phyloP scores from a whole-genome alignment of 106 monocot species.

The Dendrobium nobile region DNA sequence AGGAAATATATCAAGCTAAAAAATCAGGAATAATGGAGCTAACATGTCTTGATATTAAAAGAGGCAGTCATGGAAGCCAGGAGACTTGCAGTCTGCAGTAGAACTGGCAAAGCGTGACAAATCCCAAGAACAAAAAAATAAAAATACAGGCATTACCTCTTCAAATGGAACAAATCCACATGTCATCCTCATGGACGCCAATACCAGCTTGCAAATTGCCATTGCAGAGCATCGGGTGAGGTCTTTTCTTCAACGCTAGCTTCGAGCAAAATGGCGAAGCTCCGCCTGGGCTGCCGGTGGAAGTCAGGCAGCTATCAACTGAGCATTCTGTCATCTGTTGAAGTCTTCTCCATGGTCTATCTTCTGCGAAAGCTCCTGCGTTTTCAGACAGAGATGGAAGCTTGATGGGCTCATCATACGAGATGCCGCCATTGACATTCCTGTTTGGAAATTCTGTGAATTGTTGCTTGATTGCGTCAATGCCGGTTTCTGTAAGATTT shows the following conservation, averaged over 20 bases:
- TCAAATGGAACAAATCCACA: constrained; percentile 5
- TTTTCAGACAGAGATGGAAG: constrained; percentile 13
- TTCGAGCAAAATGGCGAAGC: not conserved
- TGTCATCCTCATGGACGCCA: constrained; percentile 1
- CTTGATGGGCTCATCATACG: constrained; percentile 5
- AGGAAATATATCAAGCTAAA: too few relatives aligned
- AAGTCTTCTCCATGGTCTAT: not conserved
- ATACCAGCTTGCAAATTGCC: not conserved
- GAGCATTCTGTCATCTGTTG: constrained; percentile 6
- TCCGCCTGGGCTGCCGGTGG: not conserved
- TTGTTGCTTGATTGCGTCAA: constrained; percentile 6
- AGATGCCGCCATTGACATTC: constrained; percentile 12
- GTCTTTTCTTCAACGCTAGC: constrained; percentile 14
- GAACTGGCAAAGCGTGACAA: too few relatives aligned
- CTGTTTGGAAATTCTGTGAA: constrained; percentile 13
- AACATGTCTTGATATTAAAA: too few relatives aligned
- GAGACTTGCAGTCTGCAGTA: too few relatives aligned
- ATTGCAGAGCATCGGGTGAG: constrained; percentile 1
- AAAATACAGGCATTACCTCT: not conserved
- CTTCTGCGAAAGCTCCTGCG: constrained; percentile 6
- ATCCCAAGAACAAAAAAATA: too few relatives aligned
- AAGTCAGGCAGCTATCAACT: constrained; percentile 34
- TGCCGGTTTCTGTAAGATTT: not conserved
- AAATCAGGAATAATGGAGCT: too few relatives aligned
- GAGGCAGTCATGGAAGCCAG: too few relatives aligned